Evolutionary conservation across 192 early-diverging fungal genomes (phyloP).

Genomic region (Rhizophagus prolifer): DNA sequence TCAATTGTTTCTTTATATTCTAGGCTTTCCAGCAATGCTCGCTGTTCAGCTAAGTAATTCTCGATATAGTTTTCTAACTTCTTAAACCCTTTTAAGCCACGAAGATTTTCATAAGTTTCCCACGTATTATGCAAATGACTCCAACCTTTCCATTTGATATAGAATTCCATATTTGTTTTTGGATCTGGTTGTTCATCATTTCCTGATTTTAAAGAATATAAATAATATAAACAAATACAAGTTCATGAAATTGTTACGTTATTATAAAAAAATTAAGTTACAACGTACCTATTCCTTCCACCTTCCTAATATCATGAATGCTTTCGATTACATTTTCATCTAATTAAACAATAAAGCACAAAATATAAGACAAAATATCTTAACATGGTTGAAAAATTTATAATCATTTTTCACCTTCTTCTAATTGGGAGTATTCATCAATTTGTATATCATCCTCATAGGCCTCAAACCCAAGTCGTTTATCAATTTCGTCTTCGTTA

Average conservation of each 20-base stretch:
- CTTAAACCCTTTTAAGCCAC: conserved; percentile 77
- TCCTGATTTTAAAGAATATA: conserved; percentile 17
- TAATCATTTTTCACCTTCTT: conserved; percentile 10
- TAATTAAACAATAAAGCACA: conserved; percentile 26
- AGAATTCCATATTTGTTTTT: conserved; percentile 68
- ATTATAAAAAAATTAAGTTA: conserved; percentile 17
- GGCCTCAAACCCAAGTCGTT: conserved; percentile 32
- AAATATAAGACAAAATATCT: neutral
- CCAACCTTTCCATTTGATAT: conserved; percentile 94
- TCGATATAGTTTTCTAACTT: conserved; percentile 85
- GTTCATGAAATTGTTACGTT: neutral
- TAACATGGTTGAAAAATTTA: neutral
- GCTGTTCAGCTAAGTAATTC: conserved; percentile 24
- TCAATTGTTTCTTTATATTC: conserved; percentile 91
- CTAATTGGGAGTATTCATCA: conserved; percentile 2
- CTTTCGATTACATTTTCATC: conserved; percentile 61
- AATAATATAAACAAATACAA: neutral
- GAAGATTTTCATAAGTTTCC: conserved; percentile 69
- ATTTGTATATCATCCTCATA: conserved; percentile 31
- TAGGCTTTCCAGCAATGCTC: conserved; percentile 29
- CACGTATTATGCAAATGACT: conserved; percentile 92
- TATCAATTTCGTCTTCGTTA: conserved; percentile 45
- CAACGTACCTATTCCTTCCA: conserved; percentile 35
- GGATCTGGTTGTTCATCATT: conserved; percentile 44
- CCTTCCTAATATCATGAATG: conserved; percentile 49